Evolutionary conservation across 2,329 filamentous ascomycete genomes (phyloP).

Genomic region (Ophiognomonia clavigignenti-juglandacearum): DNA sequence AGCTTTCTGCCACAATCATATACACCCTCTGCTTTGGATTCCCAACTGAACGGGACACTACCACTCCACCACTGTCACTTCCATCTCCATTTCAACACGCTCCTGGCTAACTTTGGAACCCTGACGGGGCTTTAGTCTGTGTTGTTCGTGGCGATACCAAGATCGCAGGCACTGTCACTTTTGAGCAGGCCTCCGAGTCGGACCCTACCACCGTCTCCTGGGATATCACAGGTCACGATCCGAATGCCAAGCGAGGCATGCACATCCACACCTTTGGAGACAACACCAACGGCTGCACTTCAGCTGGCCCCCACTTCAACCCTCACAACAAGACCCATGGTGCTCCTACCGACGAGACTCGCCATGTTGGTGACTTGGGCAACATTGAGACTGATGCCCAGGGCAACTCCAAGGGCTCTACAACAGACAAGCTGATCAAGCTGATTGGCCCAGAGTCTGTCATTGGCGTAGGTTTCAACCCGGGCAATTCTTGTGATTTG

Average conservation of each 20-base stretch:
- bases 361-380: conserved; percentile 95
- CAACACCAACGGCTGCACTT: conserved; percentile 99
- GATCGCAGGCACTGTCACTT: conserved; percentile 87
- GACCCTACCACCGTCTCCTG: conserved; percentile 82
- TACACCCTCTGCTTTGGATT: neutral
- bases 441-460: conserved; percentile 94
- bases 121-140: conserved; percentile 59
- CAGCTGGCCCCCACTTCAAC: conserved; percentile 98
- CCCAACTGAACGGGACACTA: neutral
- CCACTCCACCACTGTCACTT: neutral
- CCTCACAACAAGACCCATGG: conserved; percentile 90
- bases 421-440: conserved; percentile 82
- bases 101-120: conserved; percentile 7
- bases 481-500: too few species aligned
- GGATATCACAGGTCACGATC: conserved; percentile 87
- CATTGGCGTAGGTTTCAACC: conserved; percentile 66
- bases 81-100: too few species aligned
- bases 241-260: conserved; percentile 96
- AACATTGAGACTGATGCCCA: conserved; percentile 95
- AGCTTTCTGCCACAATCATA: neutral
- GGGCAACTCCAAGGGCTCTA: conserved; percentile 80
- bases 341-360: conserved; percentile 72
- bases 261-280: conserved; percentile 99
- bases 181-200: conserved; percentile 85
- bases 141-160: conserved; percentile 98